Evolutionary conservation across 768 basidiomycete species (phyloP).

Genomic region (Naganishia vishniacii): DNA sequence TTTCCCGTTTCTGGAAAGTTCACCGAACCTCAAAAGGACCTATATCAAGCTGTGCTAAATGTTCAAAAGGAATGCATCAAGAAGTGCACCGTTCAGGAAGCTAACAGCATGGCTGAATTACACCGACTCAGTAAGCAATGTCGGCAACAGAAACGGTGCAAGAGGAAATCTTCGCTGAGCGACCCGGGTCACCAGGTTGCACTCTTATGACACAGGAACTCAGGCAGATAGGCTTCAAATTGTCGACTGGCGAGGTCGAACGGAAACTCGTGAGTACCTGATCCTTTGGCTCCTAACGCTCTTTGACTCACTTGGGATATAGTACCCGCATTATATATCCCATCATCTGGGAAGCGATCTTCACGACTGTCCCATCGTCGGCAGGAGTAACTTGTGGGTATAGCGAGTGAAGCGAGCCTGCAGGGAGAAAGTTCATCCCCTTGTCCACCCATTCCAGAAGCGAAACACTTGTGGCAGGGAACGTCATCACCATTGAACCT

Average conservation of each 20-base stretch:
- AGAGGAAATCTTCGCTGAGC: not conserved
- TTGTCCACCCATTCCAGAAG: not conserved
- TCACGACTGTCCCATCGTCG: slow-evolving; percentile 63
- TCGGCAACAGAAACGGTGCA: too few species aligned
- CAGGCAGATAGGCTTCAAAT: slow-evolving; percentile 66
- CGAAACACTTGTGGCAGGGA: slow-evolving; percentile 60
- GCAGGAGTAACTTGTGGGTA: not conserved
- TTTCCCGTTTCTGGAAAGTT: slow-evolving; percentile 82
- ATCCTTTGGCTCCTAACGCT: not conserved
- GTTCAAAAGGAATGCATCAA: slow-evolving; percentile 49
- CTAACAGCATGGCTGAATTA: slow-evolving; percentile 65
- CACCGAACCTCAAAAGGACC: slow-evolving; percentile 68
- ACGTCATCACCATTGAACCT: slow-evolving; percentile 83
- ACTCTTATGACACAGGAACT: slow-evolving; percentile 65
- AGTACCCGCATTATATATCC: slow-evolving; percentile 84
- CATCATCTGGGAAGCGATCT: slow-evolving; percentile 93
- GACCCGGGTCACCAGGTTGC: slow-evolving; percentile 51
- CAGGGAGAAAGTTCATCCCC: not conserved
- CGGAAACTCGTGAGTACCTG: slow-evolving; percentile 52
- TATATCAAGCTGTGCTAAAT: slow-evolving; percentile 59
- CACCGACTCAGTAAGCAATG: slow-evolving; percentile 60
- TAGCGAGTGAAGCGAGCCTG: too few species aligned
- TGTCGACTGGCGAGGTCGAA: slow-evolving; percentile 62
- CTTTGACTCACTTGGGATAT: slow-evolving; percentile 4
- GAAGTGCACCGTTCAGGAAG: slow-evolving; percentile 51